Base-by-base conservation (phyloP, 345 rosid species). In the Eucalyptus tenuipes region DNA sequence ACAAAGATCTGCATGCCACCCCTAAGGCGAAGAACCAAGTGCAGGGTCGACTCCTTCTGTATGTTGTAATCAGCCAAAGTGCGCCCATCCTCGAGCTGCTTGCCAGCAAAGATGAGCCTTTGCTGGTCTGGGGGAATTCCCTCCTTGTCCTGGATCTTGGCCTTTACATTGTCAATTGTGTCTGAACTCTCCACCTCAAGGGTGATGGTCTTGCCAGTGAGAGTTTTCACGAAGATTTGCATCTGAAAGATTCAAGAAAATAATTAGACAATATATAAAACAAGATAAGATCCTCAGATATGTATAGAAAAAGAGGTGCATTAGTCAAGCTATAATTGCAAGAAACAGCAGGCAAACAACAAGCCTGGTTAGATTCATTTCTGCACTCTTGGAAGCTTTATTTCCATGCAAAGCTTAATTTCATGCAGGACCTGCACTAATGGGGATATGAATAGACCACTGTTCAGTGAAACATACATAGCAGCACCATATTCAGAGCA, bases 61-160 rank as follows among this genome's bases (percentile, higher is more conserved):
- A 93, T 91, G 29, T 93, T 93, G 29, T 93, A 93, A 47, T 93
- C 94, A 20, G 94, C 94, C 24, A 93, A 85, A 2, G 94, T 93
- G 37, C 94, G 86, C 12, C 93, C 94, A 88, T 93, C 94, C 88
- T 93, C 94, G 1, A 93, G 91, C 84, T 93, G 94, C 88, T 93
- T 93, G 1, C 94, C 94, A 1, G 94, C 92, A 91, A 93, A 93
- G 37, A 93, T 91, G 85, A 93, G 86, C 93, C 93, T 91, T 88
- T 93, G 94, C 92, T 93, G 93, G 50, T 93, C 94, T 2, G 93
- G 94, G 10, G 94, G 94, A 22, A 93, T 91, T 57, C 94, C 94
- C n/a, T 93, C 94, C 91, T 93, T 93, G 42, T 93, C 94, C 25
- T 93, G 93, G 66, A 93, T 91, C n/a, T 93, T 93, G 1, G 94